Conservation (phyloP, 1,284 basidiomycete genomes). For the Pterula multifida region DNA sequence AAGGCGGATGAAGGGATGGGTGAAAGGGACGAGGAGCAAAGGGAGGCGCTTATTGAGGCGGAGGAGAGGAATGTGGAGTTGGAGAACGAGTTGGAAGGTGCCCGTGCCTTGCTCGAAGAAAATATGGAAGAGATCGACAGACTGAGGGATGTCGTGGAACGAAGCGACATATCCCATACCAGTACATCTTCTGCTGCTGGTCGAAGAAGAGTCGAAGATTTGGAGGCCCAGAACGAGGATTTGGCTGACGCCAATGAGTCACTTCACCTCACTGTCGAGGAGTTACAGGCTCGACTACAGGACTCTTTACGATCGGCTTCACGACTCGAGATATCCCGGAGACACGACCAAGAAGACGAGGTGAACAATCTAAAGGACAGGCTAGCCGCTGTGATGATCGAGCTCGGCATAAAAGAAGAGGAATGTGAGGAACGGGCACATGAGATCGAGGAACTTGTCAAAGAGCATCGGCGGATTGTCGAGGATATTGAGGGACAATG, state of each 20-base stretch:
- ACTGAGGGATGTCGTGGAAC: slow-evolving; percentile 51
- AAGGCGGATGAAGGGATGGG: slow-evolving; percentile 39
- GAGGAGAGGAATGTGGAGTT: slow-evolving; percentile 53
- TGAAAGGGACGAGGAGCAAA: slow-evolving; percentile 29
- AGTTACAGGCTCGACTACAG: slow-evolving; percentile 46
- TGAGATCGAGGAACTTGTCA: slow-evolving; percentile 59
- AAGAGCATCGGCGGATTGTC: slow-evolving; percentile 57
- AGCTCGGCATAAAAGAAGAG: slow-evolving; percentile 73
- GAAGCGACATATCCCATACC: background rate
- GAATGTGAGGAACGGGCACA: slow-evolving; percentile 64
- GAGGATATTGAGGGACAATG: slow-evolving; percentile 64
- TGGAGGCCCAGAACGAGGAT: slow-evolving; percentile 68
- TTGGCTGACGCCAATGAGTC: slow-evolving; percentile 51
- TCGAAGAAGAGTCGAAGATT: slow-evolving; percentile 36
- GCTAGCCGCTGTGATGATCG: slow-evolving; percentile 66
- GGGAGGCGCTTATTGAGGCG: slow-evolving; percentile 19
- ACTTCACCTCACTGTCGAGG: slow-evolving; percentile 56
- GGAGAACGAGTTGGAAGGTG: slow-evolving; percentile 59
- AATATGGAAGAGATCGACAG: slow-evolving; percentile 66
- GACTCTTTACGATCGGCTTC: slow-evolving; percentile 39
- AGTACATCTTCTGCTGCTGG: slow-evolving; percentile 7
- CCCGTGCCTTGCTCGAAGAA: slow-evolving; percentile 57
- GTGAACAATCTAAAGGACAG: slow-evolving; percentile 63
- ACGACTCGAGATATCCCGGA: slow-evolving; percentile 55
- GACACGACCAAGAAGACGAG: slow-evolving; percentile 63